A percentile compares a stretch with the other conserved stretches of the same genome.
Conservation (phyloP, 129 eudicot species). For the Rutidosis leptorrhynchoides region DNA sequence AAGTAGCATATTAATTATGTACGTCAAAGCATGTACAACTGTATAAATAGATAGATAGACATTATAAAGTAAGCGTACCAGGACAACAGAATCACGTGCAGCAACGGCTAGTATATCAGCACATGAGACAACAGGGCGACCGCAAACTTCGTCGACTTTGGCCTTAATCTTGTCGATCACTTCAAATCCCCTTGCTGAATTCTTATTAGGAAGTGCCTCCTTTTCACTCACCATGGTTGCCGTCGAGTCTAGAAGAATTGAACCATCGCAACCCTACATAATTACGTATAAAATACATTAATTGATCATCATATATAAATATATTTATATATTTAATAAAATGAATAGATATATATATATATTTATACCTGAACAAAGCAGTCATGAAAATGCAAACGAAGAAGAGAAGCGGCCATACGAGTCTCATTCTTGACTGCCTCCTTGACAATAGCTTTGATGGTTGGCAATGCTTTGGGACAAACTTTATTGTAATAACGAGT, state of each 20-base stretch:
- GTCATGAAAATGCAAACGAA: slow-evolving; percentile 36
- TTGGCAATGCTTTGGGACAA: slow-evolving; percentile 6
- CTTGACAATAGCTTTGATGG: slow-evolving; percentile 1
- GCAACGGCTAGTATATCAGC: slow-evolving; percentile 39
- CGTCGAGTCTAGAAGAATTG: slow-evolving; percentile 20
- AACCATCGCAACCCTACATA: slow-evolving; percentile 44
- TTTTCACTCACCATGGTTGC: background rate
- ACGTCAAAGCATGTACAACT: too few relatives aligned
- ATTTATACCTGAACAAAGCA: background rate
- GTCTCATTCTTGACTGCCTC: slow-evolving; percentile 32
- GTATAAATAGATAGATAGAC: too few relatives aligned
- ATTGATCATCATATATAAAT: too few relatives aligned
- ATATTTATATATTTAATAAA: too few relatives aligned
- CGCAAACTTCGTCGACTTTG: slow-evolving; percentile 34
- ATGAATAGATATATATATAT: too few relatives aligned
- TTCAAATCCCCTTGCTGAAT: background rate
- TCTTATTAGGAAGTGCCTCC: background rate
- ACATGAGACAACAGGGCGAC: slow-evolving; percentile 29
- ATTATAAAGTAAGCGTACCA: too few relatives aligned
- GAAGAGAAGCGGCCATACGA: background rate
- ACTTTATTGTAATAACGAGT: background rate
- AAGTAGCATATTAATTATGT: too few relatives aligned
- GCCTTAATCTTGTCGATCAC: slow-evolving; percentile 21
- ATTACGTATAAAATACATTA: background rate
- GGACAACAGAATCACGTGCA: slow-evolving; percentile 38